Percentiles rank a stretch among this genome's conserved stretches.
phyloP scores from a whole-genome alignment of 108 stramenopile genomes.

The Nitzschia palea region DNA sequence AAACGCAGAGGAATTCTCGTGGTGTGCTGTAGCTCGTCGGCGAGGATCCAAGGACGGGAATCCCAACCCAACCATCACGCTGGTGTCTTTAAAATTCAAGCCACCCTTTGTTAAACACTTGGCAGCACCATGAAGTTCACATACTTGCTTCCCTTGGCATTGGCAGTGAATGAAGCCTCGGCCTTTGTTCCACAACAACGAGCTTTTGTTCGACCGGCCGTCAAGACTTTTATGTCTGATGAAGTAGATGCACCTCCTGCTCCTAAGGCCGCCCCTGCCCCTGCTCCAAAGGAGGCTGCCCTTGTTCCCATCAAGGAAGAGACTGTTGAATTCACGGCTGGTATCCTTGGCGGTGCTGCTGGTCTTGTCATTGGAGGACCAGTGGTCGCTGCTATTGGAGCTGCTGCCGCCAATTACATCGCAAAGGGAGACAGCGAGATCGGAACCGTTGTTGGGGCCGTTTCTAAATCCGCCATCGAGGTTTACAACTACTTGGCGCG shows the following conservation, averaged over 20 bases:
- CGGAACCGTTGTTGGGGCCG: constrained; percentile 66
- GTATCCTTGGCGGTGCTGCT: constrained; percentile 73
- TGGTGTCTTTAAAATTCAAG: too few species aligned
- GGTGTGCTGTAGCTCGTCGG: too few species aligned
- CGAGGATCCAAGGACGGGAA: too few species aligned
- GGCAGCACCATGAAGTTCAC: constrained; percentile 49
- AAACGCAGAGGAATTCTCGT: too few species aligned
- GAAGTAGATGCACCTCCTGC: constrained; percentile 24
- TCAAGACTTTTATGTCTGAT: constrained; percentile 20
- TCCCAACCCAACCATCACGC: too few species aligned
- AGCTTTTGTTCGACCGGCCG: constrained; percentile 18
- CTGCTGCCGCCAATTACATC: constrained; percentile 80
- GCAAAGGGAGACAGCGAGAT: constrained; percentile 80
- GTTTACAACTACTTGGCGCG: constrained; percentile 87
- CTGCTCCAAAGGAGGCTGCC: constrained; percentile 33
- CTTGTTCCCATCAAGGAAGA: constrained; percentile 89
- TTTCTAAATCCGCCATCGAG: constrained; percentile 85
- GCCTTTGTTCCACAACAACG: constrained; percentile 39
- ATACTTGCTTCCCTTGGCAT: constrained; percentile 22
- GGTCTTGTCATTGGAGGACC: constrained; percentile 78
- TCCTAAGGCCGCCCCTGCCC: constrained; percentile 7
- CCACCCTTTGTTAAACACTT: too few species aligned
- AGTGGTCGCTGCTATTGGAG: constrained; percentile 52
- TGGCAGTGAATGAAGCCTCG: constrained; percentile 31
- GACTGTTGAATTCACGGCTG: constrained; percentile 90